phyloP scores from a whole-genome alignment of 805 yeast genomes.

The Grigorovia yakushimaensis region DNA sequence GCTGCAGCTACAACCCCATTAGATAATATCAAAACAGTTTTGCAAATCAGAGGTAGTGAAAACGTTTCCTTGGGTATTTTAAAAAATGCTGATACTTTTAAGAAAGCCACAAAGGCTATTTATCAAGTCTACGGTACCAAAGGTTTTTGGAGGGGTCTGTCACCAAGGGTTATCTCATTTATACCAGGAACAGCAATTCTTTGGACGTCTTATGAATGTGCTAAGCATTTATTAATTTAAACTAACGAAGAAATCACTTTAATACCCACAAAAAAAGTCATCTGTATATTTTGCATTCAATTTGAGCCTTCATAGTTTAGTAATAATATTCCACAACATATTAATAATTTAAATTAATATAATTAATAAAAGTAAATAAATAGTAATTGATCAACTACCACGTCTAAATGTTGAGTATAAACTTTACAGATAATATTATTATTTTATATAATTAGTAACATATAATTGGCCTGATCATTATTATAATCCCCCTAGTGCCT shows the following conservation, averaged over 20 bases:
- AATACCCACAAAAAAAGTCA: not conserved
- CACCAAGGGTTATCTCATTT: conserved; percentile 84
- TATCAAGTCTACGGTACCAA: conserved; percentile 46
- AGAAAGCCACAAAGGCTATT: conserved; percentile 61
- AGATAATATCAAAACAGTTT: conserved; percentile 84
- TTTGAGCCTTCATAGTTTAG: not conserved
- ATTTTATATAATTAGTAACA: too few relatives aligned
- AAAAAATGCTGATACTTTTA: conserved; percentile 53
- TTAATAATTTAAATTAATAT: too few relatives aligned
- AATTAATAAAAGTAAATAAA: not conserved
- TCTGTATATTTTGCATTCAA: not conserved
- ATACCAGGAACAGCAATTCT: conserved; percentile 95
- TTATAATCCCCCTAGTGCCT: too few relatives aligned
- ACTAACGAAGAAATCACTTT: too few relatives aligned
- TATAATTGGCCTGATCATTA: not conserved
- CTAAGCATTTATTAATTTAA: conserved; percentile 41
- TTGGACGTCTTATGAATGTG: conserved; percentile 98
- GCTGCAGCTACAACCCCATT: conserved; percentile 93
- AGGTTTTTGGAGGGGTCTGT: conserved; percentile 77
- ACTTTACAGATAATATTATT: too few relatives aligned
- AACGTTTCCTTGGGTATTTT: conserved; percentile 31
- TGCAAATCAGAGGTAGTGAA: conserved; percentile 66
- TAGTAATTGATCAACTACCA: not conserved
- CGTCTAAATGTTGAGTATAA: too few relatives aligned
- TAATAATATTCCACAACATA: not conserved